Evolutionary conservation across 2,329 filamentous ascomycete species (phyloP), one percentile per base, ranked within the genome.

Genomic region (Hypocreales sp.): DNA sequence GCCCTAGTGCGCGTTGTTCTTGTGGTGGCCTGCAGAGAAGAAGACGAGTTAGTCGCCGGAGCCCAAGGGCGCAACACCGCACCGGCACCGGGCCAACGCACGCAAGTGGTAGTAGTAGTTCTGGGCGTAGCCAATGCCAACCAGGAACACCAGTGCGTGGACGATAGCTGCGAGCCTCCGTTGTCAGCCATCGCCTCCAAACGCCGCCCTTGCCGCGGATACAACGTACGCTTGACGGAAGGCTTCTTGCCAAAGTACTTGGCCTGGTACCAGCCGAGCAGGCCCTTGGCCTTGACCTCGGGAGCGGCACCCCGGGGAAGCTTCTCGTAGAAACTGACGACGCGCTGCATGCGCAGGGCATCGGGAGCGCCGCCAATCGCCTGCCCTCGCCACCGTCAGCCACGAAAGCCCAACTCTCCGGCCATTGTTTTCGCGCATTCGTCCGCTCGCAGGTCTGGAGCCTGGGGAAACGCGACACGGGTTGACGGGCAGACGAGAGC

Each of bases 91-190:
- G 39, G 37, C 13, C 31, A 30, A 74, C 82, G 60, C 76, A 98
- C 90, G 83, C 50, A 98, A 72, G 64, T 98, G 92, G 81, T 92
- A 95, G 73, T 98, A 95, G 77, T 98, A 98, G 67, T 93, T 86
- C 65, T 95, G 83, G 46, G 79, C 80, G 61, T 98, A 98, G 48
- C 90, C 87, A 44, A 95, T 53, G 40, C 72, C 59, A 40, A 93
- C 61, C 36, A 98, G 62, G 51, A 72, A 65, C 44, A 69, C 75
- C 46, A 98, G 78, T 46, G 74, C 67, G 60, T 98, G 90, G 46
- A 92, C 67, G 50, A 98, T 72, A 39, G 90, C 90, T 98, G 26
- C 33, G 30, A 12, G 26, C 19, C 36, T 51, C 29, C 32, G 35
- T 43, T 20, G 39, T 31, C 28, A 15, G 14, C 20, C 11, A 20